Conservation (phyloP, 305 asterid species). For the Ilex paraguariensis region DNA sequence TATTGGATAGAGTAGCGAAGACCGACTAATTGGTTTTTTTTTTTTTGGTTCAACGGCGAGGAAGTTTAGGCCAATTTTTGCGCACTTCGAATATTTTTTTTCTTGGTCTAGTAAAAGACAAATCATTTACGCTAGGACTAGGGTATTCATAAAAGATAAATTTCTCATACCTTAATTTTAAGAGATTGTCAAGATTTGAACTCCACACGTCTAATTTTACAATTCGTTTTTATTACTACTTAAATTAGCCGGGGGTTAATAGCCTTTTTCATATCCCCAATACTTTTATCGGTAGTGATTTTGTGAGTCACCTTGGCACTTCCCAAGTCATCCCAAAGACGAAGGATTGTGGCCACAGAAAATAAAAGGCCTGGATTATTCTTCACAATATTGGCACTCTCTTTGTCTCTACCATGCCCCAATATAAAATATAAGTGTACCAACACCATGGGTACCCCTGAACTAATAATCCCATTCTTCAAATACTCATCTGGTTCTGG, state of each 20-base stretch:
- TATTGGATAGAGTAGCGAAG: neutral
- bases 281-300: neutral
- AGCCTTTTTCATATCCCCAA: neutral
- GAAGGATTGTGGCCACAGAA: conserved; percentile 35
- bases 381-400: neutral
- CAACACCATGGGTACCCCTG: conserved; percentile 34
- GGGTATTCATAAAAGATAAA: too few species aligned
- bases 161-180: too few species aligned
- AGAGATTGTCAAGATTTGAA: too few species aligned
- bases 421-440: conserved; percentile 36
- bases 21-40: too few species aligned
- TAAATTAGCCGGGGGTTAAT: neutral
- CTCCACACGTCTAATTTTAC: too few species aligned
- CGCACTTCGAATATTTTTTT: too few species aligned
- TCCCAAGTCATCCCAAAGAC: conserved; percentile 49
- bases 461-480: conserved; percentile 42
- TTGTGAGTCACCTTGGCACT: conserved; percentile 31
- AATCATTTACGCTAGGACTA: too few species aligned
- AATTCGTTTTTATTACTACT: too few species aligned
- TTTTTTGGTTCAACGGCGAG: too few species aligned
- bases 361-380: neutral
- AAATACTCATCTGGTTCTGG: conserved; percentile 34
- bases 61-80: too few species aligned
- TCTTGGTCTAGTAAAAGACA: too few species aligned
- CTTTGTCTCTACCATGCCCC: conserved; percentile 15